Evolutionary conservation across 345 rosid genomes (phyloP), one percentile per base, ranked within the genome.

Genomic region (Raphanus sativus): DNA sequence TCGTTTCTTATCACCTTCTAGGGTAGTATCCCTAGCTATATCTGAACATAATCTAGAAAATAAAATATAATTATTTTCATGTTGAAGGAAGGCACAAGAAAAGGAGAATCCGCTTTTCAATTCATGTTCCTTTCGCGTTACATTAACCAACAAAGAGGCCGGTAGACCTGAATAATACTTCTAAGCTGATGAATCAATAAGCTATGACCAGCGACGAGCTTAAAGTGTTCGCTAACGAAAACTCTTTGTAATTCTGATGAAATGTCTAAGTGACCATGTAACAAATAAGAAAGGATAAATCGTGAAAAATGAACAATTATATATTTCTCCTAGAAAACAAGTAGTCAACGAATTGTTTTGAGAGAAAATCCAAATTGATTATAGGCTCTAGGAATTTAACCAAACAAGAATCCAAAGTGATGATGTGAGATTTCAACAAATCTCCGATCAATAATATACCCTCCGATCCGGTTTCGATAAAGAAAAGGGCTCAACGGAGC

Each of bases 181-280:
- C 61, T 56, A 21, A 60, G 63, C n/a, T 60, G 34, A 60, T 25
- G 63, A 60, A 28, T 60, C 34, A 60, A 60, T 60, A 60, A 9
- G 29, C 62, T 24, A 56, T 56, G 24, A 56, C 62, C 62, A 56
- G 13, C 29, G 24, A 17, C 30, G 29, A 21, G 29, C 62, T 56
- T 56, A 24, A 56, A 21, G 24, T 56, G 62, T 21, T 56, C 16
- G 3, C 60, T 9, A 56, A n/a, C n/a, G n/a, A n/a, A n/a, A n/a
- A n/a, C n/a, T n/a, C n/a, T n/a, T n/a, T n/a, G n/a, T n/a, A n/a
- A 24, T 56, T 29, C n/a, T 56, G 24, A 56, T 56, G 30, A 56
- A 24, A 56, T 9, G 29, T 56, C 62, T 3, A 24, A 21, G 29
- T 56, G 62, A 9, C 10, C 59, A 52, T 21, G 59, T 21, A 55